These are phyloP conservation scores for Ophiostoma tasmaniense DNA, from an alignment of 2,329 filamentous ascomycete species.

Conservation along the genomic window DNA sequence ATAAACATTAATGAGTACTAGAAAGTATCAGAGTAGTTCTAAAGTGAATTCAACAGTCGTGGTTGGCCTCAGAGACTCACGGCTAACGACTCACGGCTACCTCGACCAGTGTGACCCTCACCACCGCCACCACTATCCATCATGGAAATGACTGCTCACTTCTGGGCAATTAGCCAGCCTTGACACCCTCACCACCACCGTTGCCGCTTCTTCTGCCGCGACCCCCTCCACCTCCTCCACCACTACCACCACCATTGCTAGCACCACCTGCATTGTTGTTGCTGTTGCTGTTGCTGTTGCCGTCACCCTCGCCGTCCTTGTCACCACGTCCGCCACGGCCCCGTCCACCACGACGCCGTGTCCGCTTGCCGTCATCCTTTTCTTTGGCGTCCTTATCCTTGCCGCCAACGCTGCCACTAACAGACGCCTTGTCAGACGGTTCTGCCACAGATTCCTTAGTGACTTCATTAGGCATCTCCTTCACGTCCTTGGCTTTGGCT, in stretches of 20 bases:
- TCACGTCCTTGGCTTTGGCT: neutral
- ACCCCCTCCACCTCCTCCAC: neutral
- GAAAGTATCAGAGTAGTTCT: neutral
- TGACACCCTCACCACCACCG: neutral
- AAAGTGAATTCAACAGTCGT: neutral
- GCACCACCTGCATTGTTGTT: neutral
- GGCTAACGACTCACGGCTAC: neutral
- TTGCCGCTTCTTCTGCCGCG: neutral
- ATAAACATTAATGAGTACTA: neutral
- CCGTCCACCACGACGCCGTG: slow-evolving; percentile 1
- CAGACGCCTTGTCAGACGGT: neutral
- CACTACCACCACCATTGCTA: neutral
- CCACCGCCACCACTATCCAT: neutral
- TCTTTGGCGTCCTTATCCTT: neutral
- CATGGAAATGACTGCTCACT: neutral
- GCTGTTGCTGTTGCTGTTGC: neutral
- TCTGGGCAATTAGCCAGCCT: neutral
- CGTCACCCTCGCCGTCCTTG: slow-evolving; percentile 4
- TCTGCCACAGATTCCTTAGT: neutral
- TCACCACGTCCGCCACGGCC: slow-evolving; percentile 1
- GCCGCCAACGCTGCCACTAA: neutral
- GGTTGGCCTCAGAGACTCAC: neutral
- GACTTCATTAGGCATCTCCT: neutral
- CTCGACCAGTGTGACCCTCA: too few relatives aligned
- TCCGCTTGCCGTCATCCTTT: neutral